Percentiles rank a stretch among this genome's conserved stretches.
Conservation (phyloP, 2,329 filamentous ascomycete genomes). For the Reticulascus tulasneorum region DNA sequence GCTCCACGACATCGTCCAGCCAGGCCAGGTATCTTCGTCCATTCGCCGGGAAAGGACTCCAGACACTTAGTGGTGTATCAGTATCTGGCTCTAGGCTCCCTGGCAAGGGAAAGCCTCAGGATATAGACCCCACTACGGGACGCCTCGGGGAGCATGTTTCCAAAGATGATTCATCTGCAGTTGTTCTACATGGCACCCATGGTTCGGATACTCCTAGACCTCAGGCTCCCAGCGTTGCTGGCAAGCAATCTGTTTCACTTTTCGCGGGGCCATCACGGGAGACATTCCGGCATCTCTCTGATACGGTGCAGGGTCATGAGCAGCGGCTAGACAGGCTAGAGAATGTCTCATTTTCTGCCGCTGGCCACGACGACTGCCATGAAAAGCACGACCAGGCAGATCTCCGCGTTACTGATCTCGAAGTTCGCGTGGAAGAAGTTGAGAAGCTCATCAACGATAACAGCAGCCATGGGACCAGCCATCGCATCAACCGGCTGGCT, state of each 20-base stretch:
- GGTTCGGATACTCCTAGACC: conserved; percentile 18
- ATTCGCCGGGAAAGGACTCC: conserved; percentile 52
- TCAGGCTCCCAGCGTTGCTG: conserved; percentile 8
- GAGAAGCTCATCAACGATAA: conserved; percentile 50
- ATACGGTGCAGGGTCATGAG: conserved; percentile 57
- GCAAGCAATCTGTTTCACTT: conserved; percentile 9
- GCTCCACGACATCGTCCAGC: conserved; percentile 48
- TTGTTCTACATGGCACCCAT: conserved; percentile 17
- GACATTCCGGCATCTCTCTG: conserved; percentile 41
- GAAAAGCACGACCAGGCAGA: conserved; percentile 66
- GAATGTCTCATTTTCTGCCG: conserved; percentile 63
- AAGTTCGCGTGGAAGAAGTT: conserved; percentile 58
- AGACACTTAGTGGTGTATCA: conserved; percentile 44
- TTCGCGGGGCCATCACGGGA: conserved; percentile 24
- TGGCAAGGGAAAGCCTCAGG: conserved; percentile 24
- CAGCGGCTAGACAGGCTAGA: conserved; percentile 66
- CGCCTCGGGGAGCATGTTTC: conserved; percentile 13
- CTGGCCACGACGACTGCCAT: conserved; percentile 64
- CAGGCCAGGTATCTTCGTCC: conserved; percentile 49
- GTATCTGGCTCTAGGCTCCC: conserved; percentile 26
- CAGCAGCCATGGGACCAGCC: conserved; percentile 33
- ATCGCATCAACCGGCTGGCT: conserved; percentile 30
- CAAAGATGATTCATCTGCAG: conserved; percentile 21
- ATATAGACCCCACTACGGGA: conserved; percentile 3
- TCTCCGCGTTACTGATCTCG: conserved; percentile 64